These are phyloP conservation scores for Hericium alpestre DNA, from an alignment of 768 basidiomycete genomes.

Conservation along the genomic window DNA sequence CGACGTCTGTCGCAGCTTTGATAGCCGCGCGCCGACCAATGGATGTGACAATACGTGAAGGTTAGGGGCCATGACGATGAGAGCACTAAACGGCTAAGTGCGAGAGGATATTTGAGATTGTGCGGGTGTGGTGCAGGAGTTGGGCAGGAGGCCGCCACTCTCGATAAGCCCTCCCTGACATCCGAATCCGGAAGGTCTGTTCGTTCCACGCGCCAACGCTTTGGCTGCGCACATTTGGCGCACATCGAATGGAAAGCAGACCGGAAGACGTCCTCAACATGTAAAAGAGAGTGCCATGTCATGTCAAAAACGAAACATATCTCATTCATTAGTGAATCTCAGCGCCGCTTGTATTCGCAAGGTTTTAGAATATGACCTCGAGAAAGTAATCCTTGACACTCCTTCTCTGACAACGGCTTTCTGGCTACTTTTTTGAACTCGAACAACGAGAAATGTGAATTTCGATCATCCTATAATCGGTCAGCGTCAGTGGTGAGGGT, in stretches of 20 bases:
- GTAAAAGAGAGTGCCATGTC: too few relatives aligned
- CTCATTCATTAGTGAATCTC: slow-evolving; percentile 12
- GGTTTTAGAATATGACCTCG: slow-evolving; percentile 61
- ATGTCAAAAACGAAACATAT: too few relatives aligned
- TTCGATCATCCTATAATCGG: slow-evolving; percentile 54
- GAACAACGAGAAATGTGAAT: slow-evolving; percentile 79
- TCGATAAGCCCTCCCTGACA: background rate
- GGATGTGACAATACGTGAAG: slow-evolving; percentile 12
- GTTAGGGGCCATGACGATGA: slow-evolving; percentile 3
- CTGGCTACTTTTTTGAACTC: slow-evolving; percentile 60
- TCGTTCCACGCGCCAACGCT: background rate
- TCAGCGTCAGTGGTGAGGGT: slow-evolving; percentile 1
- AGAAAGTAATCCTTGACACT: slow-evolving; percentile 47
- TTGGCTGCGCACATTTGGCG: background rate
- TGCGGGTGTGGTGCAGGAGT: background rate
- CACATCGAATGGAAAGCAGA: too few relatives aligned
- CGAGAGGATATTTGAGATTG: background rate
- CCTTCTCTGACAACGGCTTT: slow-evolving; percentile 36
- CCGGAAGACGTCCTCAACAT: too few relatives aligned
- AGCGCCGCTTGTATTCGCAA: slow-evolving; percentile 89
- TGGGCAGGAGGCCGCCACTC: background rate
- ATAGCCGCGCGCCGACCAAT: slow-evolving; percentile 10
- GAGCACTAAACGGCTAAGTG: background rate
- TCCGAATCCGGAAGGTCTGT: background rate
- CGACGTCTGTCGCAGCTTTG: slow-evolving; percentile 9